Evolutionary conservation across 2,329 filamentous ascomycete genomes (phyloP), one percentile per base, ranked within the genome.

Genomic region (Aureobasidium pullulans): DNA sequence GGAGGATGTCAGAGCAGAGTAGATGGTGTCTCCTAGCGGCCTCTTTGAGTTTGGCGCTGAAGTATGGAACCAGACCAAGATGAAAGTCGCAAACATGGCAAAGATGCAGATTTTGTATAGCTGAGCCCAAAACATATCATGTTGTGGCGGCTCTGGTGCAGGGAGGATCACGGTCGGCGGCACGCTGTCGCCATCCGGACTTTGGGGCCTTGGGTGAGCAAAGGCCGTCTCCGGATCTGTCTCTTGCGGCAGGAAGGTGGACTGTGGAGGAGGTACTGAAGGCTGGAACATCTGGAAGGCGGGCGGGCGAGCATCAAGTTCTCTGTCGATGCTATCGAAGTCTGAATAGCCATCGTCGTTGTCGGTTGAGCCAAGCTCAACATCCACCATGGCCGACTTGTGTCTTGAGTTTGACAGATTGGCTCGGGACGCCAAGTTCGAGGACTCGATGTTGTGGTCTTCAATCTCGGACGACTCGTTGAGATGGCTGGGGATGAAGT

Each of bases 51-150:
- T 77, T 5, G 88, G 87, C 0, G 86, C 77, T 16, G 88, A 84
- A 1, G 93, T 97, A 70, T 97, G 90, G 42, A 99, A 80, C 78
- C 89, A 95, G 28, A 96, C 88, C 13, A 99, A 80, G 63, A 96
- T 85, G 67, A 91, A 95, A 0, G 91, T 93, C 11, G 93, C 89
- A 67, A 97, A 83, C 69, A 97, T 82, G 40, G 87, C 88, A 47
- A 89, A 91, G 57, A 96, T 76, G 36, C 85, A 85, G 66, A 97
- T 94, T 49, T 96, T 76, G 71, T 92, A 99, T 44, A 96, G 80
- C 74, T 90, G 92, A 4, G 89, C 90, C 80, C 94, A 99, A 75
- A 97, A 96, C 5, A 86, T 80, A 72, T 99, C 94, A 71, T 97
- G 90, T 52, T 83, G 81, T 61, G 90, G 90, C 23, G 88, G 81